Base-by-base conservation (phyloP, 2,329 filamentous ascomycete species). In the Trichoderma citrinoviride region DNA sequence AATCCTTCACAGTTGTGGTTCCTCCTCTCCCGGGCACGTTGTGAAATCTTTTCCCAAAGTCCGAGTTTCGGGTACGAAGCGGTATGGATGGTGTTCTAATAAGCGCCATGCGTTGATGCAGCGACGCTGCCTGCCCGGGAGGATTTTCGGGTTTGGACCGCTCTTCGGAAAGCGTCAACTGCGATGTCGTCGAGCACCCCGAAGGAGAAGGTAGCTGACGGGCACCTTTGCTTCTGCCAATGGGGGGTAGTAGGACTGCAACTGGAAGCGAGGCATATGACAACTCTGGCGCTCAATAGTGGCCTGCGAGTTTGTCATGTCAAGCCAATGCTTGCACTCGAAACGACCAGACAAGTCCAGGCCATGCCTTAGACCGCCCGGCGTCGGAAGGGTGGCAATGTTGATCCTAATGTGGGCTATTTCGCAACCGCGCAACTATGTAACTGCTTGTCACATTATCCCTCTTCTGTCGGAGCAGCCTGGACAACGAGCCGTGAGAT, bases 371-470 rank as follows among this genome's bases (percentile, higher is more conserved):
- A 54, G 47, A 21, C 40, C n/a, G 25, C 47, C 58, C 58, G 58
- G 58, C 58, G 46, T 62, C 58, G 58, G 58, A 62, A 44, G 58
- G 8, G 57, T 62, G 58, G 58, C 58, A 54, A 62, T 37, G 8
- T 54, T 62, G 49, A 52, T 54, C 49, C 21, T 33, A 15, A 50
- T 44, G 58, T 49, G 40, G 49, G 46, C 58, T 53, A 37, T 12
- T n/a, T 41, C 25, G 49, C 21, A 29, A 61, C 33, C n/a, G 25
- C 47, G 14, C 52, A 43, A 40, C 58, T n/a, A n/a, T n/a, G n/a
- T n/a, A 19, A 37, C 46, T 61, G 47, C 58, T 47, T 44, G 47
- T 44, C 40, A 23, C 37, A 21, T 21, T 61, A 43, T 61, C 58
- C 58, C 47, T 52, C 23, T 53, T 40, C 33, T 44, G 47, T 29